Conservation (phyloP, 208 protist genomes). For the Acanthamoeba lenticulata region DNA sequence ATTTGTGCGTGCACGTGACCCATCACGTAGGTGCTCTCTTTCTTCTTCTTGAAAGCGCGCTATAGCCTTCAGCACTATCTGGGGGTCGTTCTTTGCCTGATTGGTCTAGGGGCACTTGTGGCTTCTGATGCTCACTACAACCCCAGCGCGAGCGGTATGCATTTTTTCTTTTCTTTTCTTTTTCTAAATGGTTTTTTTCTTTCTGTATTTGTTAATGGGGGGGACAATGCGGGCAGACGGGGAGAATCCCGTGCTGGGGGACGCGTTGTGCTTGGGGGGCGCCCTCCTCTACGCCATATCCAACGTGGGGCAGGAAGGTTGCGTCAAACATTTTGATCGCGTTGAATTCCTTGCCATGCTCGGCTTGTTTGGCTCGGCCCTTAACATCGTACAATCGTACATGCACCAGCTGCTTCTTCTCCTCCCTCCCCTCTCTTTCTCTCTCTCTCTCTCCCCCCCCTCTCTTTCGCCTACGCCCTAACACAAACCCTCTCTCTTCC, state of each 20-base stretch:
- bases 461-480: too few relatives aligned
- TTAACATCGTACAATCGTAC: conserved; percentile 72
- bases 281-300: conserved; percentile 90
- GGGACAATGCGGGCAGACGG: neutral
- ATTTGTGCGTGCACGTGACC: neutral
- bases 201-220: neutral
- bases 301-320: conserved; percentile 93
- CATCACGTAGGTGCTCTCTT: conserved; percentile 83
- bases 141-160: neutral
- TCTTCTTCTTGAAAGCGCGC: conserved; percentile 89
- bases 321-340: conserved; percentile 83
- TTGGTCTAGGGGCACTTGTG: conserved; percentile 88
- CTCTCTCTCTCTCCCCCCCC: neutral
- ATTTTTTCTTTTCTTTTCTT: neutral
- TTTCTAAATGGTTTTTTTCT: neutral
- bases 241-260: conserved; percentile 83
- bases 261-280: conserved; percentile 90
- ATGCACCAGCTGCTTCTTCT: conserved; percentile 2
- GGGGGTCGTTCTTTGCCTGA: conserved; percentile 89
- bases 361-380: conserved; percentile 77
- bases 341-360: conserved; percentile 79
- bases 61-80: conserved; percentile 90
- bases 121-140: conserved; percentile 70
- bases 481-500: too few relatives aligned
- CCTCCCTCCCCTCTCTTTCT: neutral